A percentile compares a stretch with the other conserved stretches of the same genome.
phyloP scores from a whole-genome alignment of 2,329 filamentous ascomycete species.

The Colletotrichum costaricense region DNA sequence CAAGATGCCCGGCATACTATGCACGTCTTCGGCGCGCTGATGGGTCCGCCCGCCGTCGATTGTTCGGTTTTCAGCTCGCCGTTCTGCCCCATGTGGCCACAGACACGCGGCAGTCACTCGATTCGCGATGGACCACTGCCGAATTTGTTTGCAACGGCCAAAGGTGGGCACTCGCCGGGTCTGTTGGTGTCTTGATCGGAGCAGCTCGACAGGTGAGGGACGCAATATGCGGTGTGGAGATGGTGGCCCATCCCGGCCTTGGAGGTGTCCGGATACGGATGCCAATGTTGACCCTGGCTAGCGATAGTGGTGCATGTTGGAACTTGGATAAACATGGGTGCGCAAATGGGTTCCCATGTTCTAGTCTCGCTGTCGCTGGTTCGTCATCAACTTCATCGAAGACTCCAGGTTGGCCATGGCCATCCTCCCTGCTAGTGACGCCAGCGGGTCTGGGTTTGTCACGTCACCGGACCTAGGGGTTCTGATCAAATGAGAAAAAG shows the following conservation, averaged over 20 bases:
- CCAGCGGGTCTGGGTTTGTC: too few relatives aligned
- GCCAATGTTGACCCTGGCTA: background rate
- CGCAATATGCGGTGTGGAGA: background rate
- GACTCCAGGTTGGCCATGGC: too few relatives aligned
- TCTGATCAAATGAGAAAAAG: too few relatives aligned
- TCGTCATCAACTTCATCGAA: background rate
- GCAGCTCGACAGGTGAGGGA: background rate
- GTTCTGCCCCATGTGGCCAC: background rate
- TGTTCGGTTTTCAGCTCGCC: background rate
- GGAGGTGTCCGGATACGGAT: background rate
- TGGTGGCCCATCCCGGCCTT: background rate
- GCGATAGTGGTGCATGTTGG: background rate
- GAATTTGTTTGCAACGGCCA: background rate
- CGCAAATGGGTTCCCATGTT: background rate
- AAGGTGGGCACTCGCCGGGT: background rate
- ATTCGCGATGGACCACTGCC: background rate
- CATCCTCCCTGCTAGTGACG: too few relatives aligned
- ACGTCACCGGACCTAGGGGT: too few relatives aligned
- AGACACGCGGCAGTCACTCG: constrained; percentile 9
- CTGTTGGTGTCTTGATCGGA: background rate
- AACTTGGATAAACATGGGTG: background rate
- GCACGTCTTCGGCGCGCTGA: background rate
- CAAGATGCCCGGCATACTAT: background rate
- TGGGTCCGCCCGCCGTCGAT: background rate
- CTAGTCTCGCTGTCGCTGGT: background rate